phyloP scores from a whole-genome alignment of 768 basidiomycete species.

The Crassisporium funariophilum region DNA sequence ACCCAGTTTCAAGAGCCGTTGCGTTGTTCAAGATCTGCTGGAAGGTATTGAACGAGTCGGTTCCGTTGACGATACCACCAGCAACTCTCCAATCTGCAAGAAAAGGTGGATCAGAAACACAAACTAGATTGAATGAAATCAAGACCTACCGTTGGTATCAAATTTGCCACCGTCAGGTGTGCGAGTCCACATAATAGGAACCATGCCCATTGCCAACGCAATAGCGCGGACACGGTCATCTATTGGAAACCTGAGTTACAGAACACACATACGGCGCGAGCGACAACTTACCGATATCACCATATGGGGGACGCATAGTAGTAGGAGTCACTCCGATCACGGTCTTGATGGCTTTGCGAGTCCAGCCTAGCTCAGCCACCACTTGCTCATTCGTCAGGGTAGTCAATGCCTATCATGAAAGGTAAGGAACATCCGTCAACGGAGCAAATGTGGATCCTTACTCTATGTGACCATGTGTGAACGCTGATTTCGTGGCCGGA shows the following conservation, averaged over 20 bases:
- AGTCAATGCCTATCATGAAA: slow-evolving; percentile 53
- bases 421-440: slow-evolving; percentile 3
- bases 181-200: slow-evolving; percentile 89
- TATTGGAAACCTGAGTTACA: slow-evolving; percentile 3
- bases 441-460: slow-evolving; percentile 24
- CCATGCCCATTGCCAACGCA: slow-evolving; percentile 85
- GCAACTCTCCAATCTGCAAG: slow-evolving; percentile 87
- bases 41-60: slow-evolving; percentile 69
- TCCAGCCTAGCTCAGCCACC: slow-evolving; percentile 94
- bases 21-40: slow-evolving; percentile 74
- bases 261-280: background rate
- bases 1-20: slow-evolving; percentile 61
- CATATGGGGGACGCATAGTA: slow-evolving; percentile 80
- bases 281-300: slow-evolving; percentile 63
- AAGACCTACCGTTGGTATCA: slow-evolving; percentile 68
- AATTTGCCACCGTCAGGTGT: slow-evolving; percentile 55
- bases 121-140: background rate
- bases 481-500: slow-evolving; percentile 78
- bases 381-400: slow-evolving; percentile 77
- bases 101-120: slow-evolving; percentile 1
- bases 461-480: slow-evolving; percentile 90
- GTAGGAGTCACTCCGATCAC: slow-evolving; percentile 78
- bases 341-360: slow-evolving; percentile 78
- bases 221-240: slow-evolving; percentile 92
- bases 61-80: slow-evolving; percentile 68